Conservation (phyloP, 2,329 filamentous ascomycete genomes). For the Colletotrichum filicis region DNA sequence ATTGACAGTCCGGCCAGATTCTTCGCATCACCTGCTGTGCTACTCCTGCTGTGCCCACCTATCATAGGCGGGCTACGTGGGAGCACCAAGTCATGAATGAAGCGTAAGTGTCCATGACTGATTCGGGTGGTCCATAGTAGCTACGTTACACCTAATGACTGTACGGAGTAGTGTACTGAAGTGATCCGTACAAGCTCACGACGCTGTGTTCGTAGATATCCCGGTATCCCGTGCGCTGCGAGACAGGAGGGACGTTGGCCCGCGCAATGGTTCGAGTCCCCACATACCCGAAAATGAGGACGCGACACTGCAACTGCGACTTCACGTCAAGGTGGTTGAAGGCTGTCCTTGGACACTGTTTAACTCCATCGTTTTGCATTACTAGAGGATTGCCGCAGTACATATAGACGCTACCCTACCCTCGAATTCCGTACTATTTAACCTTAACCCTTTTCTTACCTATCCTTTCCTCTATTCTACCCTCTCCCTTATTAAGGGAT, state of each 20-base stretch:
- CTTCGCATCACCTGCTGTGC: not conserved
- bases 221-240: not conserved
- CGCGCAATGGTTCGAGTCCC: conserved; percentile 12
- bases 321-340: too few species aligned
- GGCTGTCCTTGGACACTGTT: not conserved
- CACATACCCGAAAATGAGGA: conserved; percentile 15
- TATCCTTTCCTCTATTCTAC: too few species aligned
- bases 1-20: not conserved
- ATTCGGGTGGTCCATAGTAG: not conserved
- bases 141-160: not conserved
- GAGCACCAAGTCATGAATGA: not conserved
- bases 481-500: too few species aligned
- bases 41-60: not conserved
- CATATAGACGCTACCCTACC: too few species aligned
- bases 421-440: too few species aligned
- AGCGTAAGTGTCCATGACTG: not conserved
- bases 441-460: too few species aligned
- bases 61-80: not conserved
- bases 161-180: not conserved
- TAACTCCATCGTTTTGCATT: too few species aligned
- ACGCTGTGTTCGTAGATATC: not conserved
- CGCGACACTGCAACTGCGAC: not conserved
- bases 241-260: not conserved
- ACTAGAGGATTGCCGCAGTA: too few species aligned
- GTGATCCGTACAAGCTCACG: not conserved